Percentiles rank a stretch among this genome's conserved stretches.
Conservation (phyloP, 768 basidiomycete genomes). For the Podaxis carcinomalis region DNA sequence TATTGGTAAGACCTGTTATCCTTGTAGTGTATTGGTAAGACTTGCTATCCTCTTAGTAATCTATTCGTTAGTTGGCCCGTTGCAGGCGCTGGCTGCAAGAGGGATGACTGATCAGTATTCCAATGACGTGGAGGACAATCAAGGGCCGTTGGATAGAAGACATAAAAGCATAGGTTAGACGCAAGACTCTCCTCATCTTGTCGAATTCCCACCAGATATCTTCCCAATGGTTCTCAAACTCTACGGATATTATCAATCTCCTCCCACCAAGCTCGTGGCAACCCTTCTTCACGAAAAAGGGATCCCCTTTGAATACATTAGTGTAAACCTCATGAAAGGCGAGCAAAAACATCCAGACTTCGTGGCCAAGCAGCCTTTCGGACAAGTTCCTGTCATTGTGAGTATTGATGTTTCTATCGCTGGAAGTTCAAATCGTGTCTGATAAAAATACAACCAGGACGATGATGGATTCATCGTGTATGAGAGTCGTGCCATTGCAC, state of each 20-base stretch:
- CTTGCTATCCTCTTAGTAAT: too few relatives aligned
- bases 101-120: too few relatives aligned
- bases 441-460: slow-evolving; percentile 22
- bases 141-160: too few relatives aligned
- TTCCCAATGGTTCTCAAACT: slow-evolving; percentile 25
- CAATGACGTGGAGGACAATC: too few relatives aligned
- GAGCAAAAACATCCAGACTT: slow-evolving; percentile 36
- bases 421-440: not conserved
- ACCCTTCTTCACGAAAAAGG: not conserved
- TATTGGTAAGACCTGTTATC: too few relatives aligned
- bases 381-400: slow-evolving; percentile 50
- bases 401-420: not conserved
- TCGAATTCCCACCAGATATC: too few relatives aligned
- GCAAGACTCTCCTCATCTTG: too few relatives aligned
- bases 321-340: slow-evolving; percentile 30
- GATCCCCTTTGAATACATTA: slow-evolving; percentile 23
- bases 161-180: too few relatives aligned
- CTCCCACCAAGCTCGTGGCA: slow-evolving; percentile 42
- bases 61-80: too few relatives aligned
- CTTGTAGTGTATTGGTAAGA: too few relatives aligned
- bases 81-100: too few relatives aligned
- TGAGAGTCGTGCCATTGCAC: slow-evolving; percentile 51
- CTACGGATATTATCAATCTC: slow-evolving; percentile 28
- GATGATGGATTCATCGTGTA: slow-evolving; percentile 54
- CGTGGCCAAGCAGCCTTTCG: slow-evolving; percentile 51